Evolutionary conservation across 1,284 basidiomycete genomes (phyloP), one percentile per base, ranked within the genome.

Genomic region (Boletus semigastroideus): DNA sequence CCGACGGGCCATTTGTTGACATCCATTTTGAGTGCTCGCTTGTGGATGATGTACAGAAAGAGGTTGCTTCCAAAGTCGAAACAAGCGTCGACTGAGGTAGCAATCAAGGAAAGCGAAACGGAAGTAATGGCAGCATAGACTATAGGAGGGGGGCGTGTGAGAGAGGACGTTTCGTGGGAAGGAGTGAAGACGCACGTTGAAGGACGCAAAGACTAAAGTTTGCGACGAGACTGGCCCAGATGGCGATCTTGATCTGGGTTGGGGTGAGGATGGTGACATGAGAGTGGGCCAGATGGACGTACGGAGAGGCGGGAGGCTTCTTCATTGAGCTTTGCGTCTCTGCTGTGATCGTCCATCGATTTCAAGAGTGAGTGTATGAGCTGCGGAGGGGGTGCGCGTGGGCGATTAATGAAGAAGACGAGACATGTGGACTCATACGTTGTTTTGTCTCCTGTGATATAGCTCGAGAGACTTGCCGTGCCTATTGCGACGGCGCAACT

Each of bases 41-140:
- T 77, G 70, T 99, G 89, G 1, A 96, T 77, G 74, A 83, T 83
- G 69, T 88, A 89, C 3, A 98, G 79, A 12, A 97, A 76, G 36
- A 96, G 69, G 63, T 97, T 98, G 57, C 93, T 94, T 48, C 91
- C 87, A 42, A 94, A 83, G 65, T 98, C 95, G 65, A 97, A 96
- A 19, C 92, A 83, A 14, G 92, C 86, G 68, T 97, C 94, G 60
- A 95, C 87, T 20, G 83, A 89, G 2, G 92, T 95, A 20, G 94
- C 93, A 53, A 98, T 83, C 46, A 98, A 78, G 11, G 94, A 93
- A 12, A 98, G 76, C 1, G 93, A 96, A 14, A 83, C 64, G 4
- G 92, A 90, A 2, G 90, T 90, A 55, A 94, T 79, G 16, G 96
- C 95, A 13, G 92, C 95, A 65, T 90, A 90, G 66, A 91, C 88